These are phyloP conservation scores for Sugiyamaella xylanicola DNA, from an alignment of 1,139 yeast genomes.

Conservation along the genomic window DNA sequence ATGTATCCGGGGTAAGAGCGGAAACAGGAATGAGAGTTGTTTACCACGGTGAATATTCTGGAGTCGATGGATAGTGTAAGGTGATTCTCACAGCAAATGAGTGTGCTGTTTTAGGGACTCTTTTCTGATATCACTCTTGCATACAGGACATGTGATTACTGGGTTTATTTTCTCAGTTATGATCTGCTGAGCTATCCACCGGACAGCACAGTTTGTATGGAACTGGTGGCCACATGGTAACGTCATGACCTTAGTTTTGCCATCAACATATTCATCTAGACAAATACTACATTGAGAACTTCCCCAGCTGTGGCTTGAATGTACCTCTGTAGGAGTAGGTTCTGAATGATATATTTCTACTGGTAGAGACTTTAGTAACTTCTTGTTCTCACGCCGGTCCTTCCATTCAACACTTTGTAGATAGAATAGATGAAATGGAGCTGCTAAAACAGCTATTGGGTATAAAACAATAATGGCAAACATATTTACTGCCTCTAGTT, in stretches of 20 bases:
- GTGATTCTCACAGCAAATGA: no score
- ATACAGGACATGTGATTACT: constrained; percentile 40
- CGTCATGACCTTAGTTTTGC: constrained; percentile 42
- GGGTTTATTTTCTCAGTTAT: constrained; percentile 21
- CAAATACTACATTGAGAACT: constrained; percentile 43
- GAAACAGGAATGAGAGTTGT: no score
- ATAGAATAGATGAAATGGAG: constrained; percentile 8
- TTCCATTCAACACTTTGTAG: constrained; percentile 4
- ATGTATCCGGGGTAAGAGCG: no score
- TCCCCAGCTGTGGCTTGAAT: not conserved
- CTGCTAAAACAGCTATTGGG: constrained; percentile 3
- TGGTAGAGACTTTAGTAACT: not conserved
- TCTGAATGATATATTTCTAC: not conserved
- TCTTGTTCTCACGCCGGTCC: not conserved
- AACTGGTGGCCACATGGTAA: constrained; percentile 50
- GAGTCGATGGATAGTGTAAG: no score
- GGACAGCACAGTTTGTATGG: constrained; percentile 46
- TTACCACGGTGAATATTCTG: no score
- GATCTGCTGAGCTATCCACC: constrained; percentile 45
- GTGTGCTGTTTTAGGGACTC: no score
- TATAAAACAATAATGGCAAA: not conserved
- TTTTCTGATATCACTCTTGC: constrained; percentile 34
- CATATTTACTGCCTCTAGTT: not conserved
- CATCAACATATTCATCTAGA: constrained; percentile 44
- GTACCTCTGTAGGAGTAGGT: not conserved